These are phyloP conservation scores for Cyberlindnera amylophila DNA, from an alignment of 805 yeast species.

Conservation along the genomic window DNA sequence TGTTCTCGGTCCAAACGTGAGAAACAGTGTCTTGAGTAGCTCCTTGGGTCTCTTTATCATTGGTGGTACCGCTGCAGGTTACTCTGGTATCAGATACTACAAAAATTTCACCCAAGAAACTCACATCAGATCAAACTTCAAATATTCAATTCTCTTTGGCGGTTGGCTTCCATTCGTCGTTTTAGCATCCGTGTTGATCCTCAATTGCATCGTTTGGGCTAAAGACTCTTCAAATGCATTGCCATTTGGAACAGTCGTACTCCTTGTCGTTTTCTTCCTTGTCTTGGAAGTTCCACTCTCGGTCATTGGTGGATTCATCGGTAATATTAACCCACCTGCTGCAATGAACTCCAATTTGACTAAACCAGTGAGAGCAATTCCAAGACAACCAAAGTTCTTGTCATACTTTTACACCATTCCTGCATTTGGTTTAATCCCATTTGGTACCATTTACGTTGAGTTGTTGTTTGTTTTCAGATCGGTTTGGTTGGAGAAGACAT, in stretches of 20 bases:
- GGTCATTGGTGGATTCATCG: constrained; percentile 61
- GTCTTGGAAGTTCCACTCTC: constrained; percentile 74
- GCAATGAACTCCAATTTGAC: constrained; percentile 16
- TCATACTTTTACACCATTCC: constrained; percentile 31
- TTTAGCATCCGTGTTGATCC: constrained; percentile 45
- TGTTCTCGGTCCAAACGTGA: constrained; percentile 57
- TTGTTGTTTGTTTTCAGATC: constrained; percentile 68
- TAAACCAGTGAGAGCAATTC: constrained; percentile 25
- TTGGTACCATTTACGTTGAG: constrained; percentile 78
- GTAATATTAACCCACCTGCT: constrained; percentile 33
- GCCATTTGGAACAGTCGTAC: constrained; percentile 72
- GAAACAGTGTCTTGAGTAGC: constrained; percentile 63
- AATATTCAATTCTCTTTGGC: constrained; percentile 42
- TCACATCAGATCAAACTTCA: constrained; percentile 7
- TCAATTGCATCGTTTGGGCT: constrained; percentile 73
- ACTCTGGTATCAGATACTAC: constrained; percentile 59
- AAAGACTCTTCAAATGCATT: constrained; percentile 70
- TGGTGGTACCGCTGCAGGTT: constrained; percentile 76
- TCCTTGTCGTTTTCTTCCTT: constrained; percentile 55
- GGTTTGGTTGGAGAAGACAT: constrained; percentile 74
- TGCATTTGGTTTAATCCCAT: constrained; percentile 70
- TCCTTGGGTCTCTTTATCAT: constrained; percentile 56
- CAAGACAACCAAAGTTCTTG: constrained; percentile 34
- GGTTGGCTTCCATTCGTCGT: constrained; percentile 45
- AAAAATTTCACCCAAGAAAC: constrained; percentile 45